Percentiles rank a stretch among this genome's conserved stretches.
Conservation (phyloP, 129 eudicot species). For the Tagetes patula region DNA sequence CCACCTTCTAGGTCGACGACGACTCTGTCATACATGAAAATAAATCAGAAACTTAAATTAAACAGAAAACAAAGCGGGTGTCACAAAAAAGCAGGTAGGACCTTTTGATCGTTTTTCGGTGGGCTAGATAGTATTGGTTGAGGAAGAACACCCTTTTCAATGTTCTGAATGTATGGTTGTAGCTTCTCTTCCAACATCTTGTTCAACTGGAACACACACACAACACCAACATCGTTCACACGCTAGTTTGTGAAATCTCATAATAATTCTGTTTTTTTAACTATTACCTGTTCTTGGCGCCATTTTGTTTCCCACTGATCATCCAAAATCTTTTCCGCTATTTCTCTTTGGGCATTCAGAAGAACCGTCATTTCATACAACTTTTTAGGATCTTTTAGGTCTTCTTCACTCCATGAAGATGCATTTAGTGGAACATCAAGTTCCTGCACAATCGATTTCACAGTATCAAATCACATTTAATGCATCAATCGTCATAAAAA, state of each 20-base stretch:
- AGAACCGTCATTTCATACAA: conserved; percentile 85
- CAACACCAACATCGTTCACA: conserved; percentile 3
- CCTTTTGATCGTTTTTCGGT: conserved; percentile 55
- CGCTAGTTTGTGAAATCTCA: neutral
- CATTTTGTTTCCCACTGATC: conserved; percentile 87
- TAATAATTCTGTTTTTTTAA: conserved; percentile 1
- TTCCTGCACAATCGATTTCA: conserved; percentile 45
- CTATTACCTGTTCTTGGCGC: conserved; percentile 83
- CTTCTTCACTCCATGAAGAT: conserved; percentile 87
- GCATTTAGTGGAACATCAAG: conserved; percentile 69
- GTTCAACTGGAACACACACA: conserved; percentile 50
- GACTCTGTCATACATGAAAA: conserved; percentile 15
- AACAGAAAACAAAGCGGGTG: neutral
- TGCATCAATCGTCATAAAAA: neutral
- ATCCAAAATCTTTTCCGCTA: conserved; percentile 77
- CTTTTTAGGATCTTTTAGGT: conserved; percentile 86
- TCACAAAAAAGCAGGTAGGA: conserved; percentile 22
- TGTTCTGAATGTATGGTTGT: conserved; percentile 64
- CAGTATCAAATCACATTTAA: conserved; percentile 1
- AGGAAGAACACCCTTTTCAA: conserved; percentile 56
- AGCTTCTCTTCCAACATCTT: conserved; percentile 80
- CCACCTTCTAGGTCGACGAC: conserved; percentile 35
- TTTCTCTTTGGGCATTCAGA: conserved; percentile 83
- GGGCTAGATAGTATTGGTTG: conserved; percentile 49
- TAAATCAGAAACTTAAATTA: neutral